These are phyloP conservation scores for Dryadomyces quercus-mongolicae DNA, from an alignment of 2,329 filamentous ascomycete species.

Conservation along the genomic window DNA sequence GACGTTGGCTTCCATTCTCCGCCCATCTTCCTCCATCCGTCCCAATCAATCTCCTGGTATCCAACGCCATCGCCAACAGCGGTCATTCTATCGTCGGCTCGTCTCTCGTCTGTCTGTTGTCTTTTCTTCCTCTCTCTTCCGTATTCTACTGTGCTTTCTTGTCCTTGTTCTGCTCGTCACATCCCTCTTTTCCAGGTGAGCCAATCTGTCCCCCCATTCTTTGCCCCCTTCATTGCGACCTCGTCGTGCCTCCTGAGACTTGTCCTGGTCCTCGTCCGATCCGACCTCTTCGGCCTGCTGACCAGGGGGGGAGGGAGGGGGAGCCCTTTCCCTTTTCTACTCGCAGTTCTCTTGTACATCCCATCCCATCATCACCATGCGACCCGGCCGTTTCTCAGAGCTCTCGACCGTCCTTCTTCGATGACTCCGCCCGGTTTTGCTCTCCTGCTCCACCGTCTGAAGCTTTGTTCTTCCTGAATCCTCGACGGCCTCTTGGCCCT, in stretches of 20 bases:
- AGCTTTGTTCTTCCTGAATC: not conserved
- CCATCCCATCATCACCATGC: conserved; percentile 4
- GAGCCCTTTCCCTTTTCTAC: not conserved
- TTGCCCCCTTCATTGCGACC: not conserved
- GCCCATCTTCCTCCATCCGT: not conserved
- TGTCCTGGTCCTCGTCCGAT: no score
- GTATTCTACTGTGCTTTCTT: not conserved
- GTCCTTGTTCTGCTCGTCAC: not conserved
- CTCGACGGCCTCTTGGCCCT: not conserved
- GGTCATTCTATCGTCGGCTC: not conserved
- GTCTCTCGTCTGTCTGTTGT: not conserved
- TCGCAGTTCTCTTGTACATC: not conserved
- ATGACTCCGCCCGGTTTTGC: conserved; percentile 1
- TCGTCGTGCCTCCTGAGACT: not conserved
- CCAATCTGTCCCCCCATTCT: not conserved
- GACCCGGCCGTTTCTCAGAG: conserved; percentile 3
- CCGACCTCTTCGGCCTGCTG: not conserved
- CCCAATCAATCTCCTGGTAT: not conserved
- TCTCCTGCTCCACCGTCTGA: not conserved
- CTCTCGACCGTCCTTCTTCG: conserved; percentile 2
- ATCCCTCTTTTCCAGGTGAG: not conserved
- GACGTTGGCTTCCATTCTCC: not conserved
- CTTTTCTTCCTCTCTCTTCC: not conserved
- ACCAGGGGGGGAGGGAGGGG: no score
- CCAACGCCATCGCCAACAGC: not conserved